Conservation (phyloP, 192 early-diverging fungal genomes). For the Funneliformis mosseae region DNA sequence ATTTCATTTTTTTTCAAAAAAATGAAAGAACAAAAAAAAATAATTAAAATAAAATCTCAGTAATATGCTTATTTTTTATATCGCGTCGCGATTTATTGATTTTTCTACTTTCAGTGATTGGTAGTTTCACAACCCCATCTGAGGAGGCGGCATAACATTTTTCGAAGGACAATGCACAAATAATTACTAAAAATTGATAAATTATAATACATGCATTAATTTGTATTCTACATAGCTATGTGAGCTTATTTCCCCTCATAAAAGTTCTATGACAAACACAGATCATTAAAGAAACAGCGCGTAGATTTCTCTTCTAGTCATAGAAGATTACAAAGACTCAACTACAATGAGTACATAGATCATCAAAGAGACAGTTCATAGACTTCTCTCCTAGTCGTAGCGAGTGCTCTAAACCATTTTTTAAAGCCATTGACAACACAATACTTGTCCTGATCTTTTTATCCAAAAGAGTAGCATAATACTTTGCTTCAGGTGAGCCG, state of each 20-base stretch:
- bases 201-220: no score
- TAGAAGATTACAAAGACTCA: slow-evolving; percentile 3
- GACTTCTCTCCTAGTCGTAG: neutral
- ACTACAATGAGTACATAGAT: slow-evolving; percentile 8
- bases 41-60: no score
- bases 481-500: neutral
- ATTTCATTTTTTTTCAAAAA: no score
- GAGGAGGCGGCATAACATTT: no score
- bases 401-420: neutral
- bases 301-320: neutral
- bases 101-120: no score
- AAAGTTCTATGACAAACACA: slow-evolving; percentile 2
- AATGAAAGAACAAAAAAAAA: no score
- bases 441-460: neutral
- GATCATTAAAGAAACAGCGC: neutral
- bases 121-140: no score
- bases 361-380: neutral
- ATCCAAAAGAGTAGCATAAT: neutral
- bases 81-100: no score
- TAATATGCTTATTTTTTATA: no score
- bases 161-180: no score
- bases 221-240: slow-evolving; percentile 6
- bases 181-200: no score
- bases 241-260: neutral
- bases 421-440: neutral